Percentiles rank a stretch among this genome's conserved stretches.
Conservation (phyloP, 306 rosid genomes). For the Coriaria nepalensis region DNA sequence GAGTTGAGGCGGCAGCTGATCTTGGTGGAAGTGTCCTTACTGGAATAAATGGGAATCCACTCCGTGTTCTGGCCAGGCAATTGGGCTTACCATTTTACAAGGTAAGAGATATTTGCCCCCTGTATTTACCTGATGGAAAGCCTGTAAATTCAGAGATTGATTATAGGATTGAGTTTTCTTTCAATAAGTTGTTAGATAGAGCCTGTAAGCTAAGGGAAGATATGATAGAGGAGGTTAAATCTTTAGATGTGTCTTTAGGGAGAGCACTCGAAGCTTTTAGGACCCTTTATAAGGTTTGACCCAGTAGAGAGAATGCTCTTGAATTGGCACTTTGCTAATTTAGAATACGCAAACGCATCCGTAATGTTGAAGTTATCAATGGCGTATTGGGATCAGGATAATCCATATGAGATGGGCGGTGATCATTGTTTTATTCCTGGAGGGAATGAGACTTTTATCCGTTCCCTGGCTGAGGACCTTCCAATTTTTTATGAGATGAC, state of each 20-base stretch:
- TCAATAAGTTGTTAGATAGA: conserved; percentile 71
- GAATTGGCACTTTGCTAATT: conserved; percentile 88
- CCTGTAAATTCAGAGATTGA: conserved; percentile 60
- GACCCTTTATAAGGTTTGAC: conserved; percentile 46
- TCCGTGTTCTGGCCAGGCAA: conserved; percentile 85
- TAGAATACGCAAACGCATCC: conserved; percentile 91
- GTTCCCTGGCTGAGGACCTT: conserved; percentile 58
- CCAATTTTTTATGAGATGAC: conserved; percentile 68
- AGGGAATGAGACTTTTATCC: conserved; percentile 66
- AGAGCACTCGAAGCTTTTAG: conserved; percentile 74
- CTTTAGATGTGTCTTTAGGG: conserved; percentile 68
- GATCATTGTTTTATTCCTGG: conserved; percentile 93
- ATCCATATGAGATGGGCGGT: conserved; percentile 94
- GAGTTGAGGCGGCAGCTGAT: conserved; percentile 66
- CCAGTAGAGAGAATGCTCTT: conserved; percentile 66
- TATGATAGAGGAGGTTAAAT: conserved; percentile 71
- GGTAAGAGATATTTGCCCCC: conserved; percentile 82
- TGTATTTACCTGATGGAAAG: conserved; percentile 76
- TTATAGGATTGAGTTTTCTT: conserved; percentile 56
- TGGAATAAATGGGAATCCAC: conserved; percentile 80
- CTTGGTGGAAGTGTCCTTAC: conserved; percentile 93
- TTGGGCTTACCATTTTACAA: conserved; percentile 73
- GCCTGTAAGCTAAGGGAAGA: conserved; percentile 85
- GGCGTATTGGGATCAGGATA: conserved; percentile 98
- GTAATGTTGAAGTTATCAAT: conserved; percentile 71